Evolutionary conservation across 345 rosid genomes (phyloP).

Genomic region (Salix arbutifolia): DNA sequence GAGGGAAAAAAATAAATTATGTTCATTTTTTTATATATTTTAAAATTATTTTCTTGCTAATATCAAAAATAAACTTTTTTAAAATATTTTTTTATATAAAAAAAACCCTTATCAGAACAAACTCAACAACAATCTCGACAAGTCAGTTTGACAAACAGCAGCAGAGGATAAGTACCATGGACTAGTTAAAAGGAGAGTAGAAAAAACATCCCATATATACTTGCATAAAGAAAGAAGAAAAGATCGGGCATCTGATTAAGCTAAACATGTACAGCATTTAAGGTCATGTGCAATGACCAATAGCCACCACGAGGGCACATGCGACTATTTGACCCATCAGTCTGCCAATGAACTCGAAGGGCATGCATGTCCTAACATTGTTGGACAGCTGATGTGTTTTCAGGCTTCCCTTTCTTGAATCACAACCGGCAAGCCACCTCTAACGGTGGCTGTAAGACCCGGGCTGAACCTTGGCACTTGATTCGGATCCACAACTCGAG

Average conservation of each 20-base stretch:
- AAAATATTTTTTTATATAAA: no score
- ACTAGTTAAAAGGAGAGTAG: neutral
- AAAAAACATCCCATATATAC: neutral
- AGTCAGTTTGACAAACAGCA: neutral
- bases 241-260: neutral
- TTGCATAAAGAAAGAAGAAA: neutral
- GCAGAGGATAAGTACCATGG: neutral
- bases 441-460: conserved; percentile 71
- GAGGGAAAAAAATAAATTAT: no score
- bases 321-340: neutral
- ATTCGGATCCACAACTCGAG: conserved; percentile 29
- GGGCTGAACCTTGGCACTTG: conserved; percentile 47
- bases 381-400: neutral
- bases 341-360: neutral
- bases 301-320: neutral
- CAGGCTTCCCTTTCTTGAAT: conserved; percentile 29
- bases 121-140: no score
- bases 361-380: neutral
- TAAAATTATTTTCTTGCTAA: no score
- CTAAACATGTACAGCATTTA: neutral
- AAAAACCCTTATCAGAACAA: no score
- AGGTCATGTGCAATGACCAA: neutral
- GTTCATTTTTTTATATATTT: no score
- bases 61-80: no score
- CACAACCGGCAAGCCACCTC: conserved; percentile 65